Percentiles rank a stretch among this genome's conserved stretches.
These are phyloP conservation scores for Alternaria infectoria DNA, from an alignment of 2,329 filamentous ascomycete species.

Conservation along the genomic window DNA sequence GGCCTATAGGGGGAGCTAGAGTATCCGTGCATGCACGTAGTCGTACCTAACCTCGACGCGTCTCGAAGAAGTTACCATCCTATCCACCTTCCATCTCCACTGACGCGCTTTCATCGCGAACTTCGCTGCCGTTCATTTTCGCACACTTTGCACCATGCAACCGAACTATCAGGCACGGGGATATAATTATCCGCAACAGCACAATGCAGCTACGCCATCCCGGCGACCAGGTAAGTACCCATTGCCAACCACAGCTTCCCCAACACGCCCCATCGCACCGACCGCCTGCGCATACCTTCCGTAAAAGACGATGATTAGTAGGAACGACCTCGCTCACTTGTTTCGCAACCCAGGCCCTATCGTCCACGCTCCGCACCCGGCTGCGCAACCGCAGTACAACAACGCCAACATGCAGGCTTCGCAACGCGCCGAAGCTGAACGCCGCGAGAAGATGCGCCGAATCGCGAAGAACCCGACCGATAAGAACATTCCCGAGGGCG, in stretches of 20 bases:
- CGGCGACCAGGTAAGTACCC: slow-evolving; percentile 52
- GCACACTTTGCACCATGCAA: slow-evolving; percentile 48
- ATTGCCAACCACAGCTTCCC: slow-evolving; percentile 17
- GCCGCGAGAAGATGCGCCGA: slow-evolving; percentile 74
- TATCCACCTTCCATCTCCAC: slow-evolving; percentile 23
- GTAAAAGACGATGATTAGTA: slow-evolving; percentile 51
- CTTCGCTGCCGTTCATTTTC: slow-evolving; percentile 30
- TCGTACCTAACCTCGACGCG: slow-evolving; percentile 30
- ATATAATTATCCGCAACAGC: slow-evolving; percentile 51
- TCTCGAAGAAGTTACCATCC: slow-evolving; percentile 31
- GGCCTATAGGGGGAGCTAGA: slow-evolving; percentile 31
- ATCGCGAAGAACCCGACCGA: slow-evolving; percentile 91
- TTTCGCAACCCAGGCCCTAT: slow-evolving; percentile 56
- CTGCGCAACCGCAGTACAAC: slow-evolving; percentile 54
- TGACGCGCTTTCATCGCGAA: slow-evolving; percentile 34
- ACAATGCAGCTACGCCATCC: slow-evolving; percentile 40
- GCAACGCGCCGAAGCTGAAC: slow-evolving; percentile 54
- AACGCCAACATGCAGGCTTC: slow-evolving; percentile 51
- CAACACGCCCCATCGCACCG: slow-evolving; percentile 20
- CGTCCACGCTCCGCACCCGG: slow-evolving; percentile 55
- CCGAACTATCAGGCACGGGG: slow-evolving; percentile 51
- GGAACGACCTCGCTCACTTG: slow-evolving; percentile 56
- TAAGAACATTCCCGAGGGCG: slow-evolving; percentile 89
- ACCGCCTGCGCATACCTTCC: slow-evolving; percentile 8
- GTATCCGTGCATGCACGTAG: slow-evolving; percentile 26